Conservation (phyloP, 2,329 filamentous ascomycete genomes). For the Hypoxylon sp. region DNA sequence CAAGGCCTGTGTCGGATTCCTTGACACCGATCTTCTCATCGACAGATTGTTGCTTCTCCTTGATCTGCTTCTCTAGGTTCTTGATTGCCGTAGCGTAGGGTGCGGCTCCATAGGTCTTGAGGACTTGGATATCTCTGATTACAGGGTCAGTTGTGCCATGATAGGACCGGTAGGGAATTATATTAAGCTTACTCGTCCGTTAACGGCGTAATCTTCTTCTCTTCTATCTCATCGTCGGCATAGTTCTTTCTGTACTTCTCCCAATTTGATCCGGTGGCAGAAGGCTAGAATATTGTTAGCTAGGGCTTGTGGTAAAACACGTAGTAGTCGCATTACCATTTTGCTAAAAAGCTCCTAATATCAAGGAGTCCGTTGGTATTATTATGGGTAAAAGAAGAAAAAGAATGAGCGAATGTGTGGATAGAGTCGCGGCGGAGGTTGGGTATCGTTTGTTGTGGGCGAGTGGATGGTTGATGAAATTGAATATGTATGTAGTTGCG, state of each 20-base stretch:
- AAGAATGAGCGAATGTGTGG: neutral
- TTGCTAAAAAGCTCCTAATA: constrained; percentile 54
- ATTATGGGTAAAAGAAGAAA: constrained; percentile 17
- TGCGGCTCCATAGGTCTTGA: constrained; percentile 98
- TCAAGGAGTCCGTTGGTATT: constrained; percentile 15
- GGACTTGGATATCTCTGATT: constrained; percentile 93
- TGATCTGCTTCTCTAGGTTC: constrained; percentile 99
- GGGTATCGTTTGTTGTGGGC: constrained; percentile 23
- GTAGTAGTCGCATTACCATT: constrained; percentile 48
- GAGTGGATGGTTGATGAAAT: constrained; percentile 25
- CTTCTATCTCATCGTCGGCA: constrained; percentile 95
- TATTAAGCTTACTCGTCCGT: constrained; percentile 84
- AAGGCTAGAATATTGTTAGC: constrained; percentile 74
- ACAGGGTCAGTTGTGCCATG: constrained; percentile 42
- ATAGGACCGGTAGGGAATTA: neutral
- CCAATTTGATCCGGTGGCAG: constrained; percentile 94
- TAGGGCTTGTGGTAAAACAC: constrained; percentile 29
- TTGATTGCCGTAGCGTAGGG: constrained; percentile 95
- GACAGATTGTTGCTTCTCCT: constrained; percentile 97
- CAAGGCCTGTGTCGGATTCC: constrained; percentile 98
- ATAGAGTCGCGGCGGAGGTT: neutral
- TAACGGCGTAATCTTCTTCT: constrained; percentile 99
- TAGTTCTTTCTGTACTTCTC: constrained; percentile 99
- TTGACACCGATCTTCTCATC: constrained; percentile 98
- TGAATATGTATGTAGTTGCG: constrained; percentile 14